These are phyloP conservation scores for Penicillium dipodomyicola DNA, from an alignment of 495 filamentous ascomycete genomes.

Conservation along the genomic window DNA sequence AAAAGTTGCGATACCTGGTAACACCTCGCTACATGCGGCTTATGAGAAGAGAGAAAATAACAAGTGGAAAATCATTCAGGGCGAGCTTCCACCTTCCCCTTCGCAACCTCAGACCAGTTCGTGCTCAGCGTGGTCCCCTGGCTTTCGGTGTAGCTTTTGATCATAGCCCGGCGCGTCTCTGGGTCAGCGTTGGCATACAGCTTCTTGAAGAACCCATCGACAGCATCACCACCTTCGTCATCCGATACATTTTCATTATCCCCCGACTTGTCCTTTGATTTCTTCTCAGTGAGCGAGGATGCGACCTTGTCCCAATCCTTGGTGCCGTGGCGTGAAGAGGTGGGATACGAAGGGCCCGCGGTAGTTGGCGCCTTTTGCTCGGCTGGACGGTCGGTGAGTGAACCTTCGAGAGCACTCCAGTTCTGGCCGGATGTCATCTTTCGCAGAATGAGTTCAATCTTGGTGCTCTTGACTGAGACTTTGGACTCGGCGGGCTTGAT, in stretches of 20 bases:
- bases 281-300: constrained; percentile 51
- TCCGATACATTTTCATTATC: constrained; percentile 39
- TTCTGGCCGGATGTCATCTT: constrained; percentile 69
- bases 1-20: not conserved
- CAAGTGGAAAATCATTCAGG: constrained; percentile 43
- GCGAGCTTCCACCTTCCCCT: constrained; percentile 64
- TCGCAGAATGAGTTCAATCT: constrained; percentile 76
- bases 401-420: constrained; percentile 69
- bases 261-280: constrained; percentile 31
- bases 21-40: constrained; percentile 29
- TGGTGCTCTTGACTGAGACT: constrained; percentile 67
- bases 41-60: not conserved
- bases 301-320: constrained; percentile 92
- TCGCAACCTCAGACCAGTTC: constrained; percentile 82
- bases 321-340: constrained; percentile 76
- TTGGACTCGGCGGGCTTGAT: constrained; percentile 61
- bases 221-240: constrained; percentile 65
- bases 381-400: constrained; percentile 32
- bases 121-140: constrained; percentile 92
- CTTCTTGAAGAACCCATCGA: constrained; percentile 87
- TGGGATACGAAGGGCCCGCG: constrained; percentile 70
- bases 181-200: constrained; percentile 76
- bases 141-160: constrained; percentile 94
- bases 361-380: constrained; percentile 23
- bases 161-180: constrained; percentile 88